phyloP scores from a whole-genome alignment of 192 early-diverging fungal genomes.

The Lobosporangium transversale region DNA sequence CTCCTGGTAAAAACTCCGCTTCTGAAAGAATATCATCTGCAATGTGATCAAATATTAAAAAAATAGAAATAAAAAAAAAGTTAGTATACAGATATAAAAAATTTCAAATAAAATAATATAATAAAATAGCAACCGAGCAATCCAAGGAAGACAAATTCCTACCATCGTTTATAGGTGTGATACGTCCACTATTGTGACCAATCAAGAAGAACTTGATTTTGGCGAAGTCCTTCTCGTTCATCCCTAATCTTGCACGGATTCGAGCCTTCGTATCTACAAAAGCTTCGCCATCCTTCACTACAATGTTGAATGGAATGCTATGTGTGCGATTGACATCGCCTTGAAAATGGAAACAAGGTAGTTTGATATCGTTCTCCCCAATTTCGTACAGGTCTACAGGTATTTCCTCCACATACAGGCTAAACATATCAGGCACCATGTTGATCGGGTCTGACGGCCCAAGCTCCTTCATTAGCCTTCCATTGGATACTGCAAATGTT shows the following conservation, averaged over 20 bases:
- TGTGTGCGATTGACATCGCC: conserved; percentile 75
- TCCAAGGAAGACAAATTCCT: neutral
- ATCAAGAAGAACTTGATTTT: conserved; percentile 66
- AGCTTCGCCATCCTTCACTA: conserved; percentile 70
- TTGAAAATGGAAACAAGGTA: conserved; percentile 83
- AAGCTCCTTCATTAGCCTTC: conserved; percentile 61
- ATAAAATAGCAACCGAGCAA: neutral
- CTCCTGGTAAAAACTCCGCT: conserved; percentile 17
- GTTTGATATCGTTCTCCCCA: conserved; percentile 47
- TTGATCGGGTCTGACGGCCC: conserved; percentile 56
- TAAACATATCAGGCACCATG: conserved; percentile 51
- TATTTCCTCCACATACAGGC: conserved; percentile 70
- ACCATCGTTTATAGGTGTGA: conserved; percentile 35
- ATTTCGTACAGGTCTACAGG: conserved; percentile 58
- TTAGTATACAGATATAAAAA: neutral
- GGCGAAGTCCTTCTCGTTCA: conserved; percentile 86
- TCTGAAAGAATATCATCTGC: conserved; percentile 46
- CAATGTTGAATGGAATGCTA: conserved; percentile 86
- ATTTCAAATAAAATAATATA: neutral
- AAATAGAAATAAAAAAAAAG: neutral
- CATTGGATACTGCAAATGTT: conserved; percentile 63
- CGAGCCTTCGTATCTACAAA: conserved; percentile 78
- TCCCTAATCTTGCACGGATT: conserved; percentile 73
- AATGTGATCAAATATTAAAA: neutral
- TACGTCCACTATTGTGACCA: neutral